phyloP scores from a whole-genome alignment of 768 basidiomycete species.

The Mycena haematopus region DNA sequence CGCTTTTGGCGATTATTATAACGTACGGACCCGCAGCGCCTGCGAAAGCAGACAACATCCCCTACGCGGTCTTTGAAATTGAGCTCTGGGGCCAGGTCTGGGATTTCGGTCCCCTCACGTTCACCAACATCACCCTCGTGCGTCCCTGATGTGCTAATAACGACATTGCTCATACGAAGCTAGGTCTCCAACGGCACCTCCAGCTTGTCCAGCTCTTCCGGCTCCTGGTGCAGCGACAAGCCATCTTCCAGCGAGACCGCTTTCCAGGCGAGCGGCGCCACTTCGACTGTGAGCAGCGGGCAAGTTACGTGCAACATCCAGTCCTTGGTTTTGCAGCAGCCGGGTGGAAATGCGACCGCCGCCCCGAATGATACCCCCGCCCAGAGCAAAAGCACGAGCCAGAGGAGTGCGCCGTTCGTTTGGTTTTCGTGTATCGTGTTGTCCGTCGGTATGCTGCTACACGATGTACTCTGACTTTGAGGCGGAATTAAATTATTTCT shows the following conservation, averaged over 20 bases:
- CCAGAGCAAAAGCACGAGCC: constrained; percentile 12
- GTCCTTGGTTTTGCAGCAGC: constrained; percentile 21
- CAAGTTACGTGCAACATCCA: constrained; percentile 21
- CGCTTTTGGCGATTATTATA: no score
- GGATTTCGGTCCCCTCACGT: constrained; percentile 22
- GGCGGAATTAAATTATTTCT: constrained; percentile 14
- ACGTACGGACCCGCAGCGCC: constrained; percentile 10
- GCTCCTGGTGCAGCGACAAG: constrained; percentile 18
- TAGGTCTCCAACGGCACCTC: constrained; percentile 20
- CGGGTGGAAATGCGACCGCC: constrained; percentile 3
- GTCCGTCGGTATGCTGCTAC: constrained; percentile 8
- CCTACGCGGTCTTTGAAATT: constrained; percentile 21
- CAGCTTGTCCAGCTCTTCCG: constrained; percentile 6
- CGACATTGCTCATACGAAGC: constrained; percentile 10
- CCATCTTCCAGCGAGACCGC: constrained; percentile 16
- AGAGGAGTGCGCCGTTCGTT: constrained; percentile 13
- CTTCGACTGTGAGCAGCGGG: constrained; percentile 8
- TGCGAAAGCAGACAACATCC: constrained; percentile 18
- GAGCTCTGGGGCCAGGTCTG: constrained; percentile 16
- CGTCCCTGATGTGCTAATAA: constrained; percentile 1
- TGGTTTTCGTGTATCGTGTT: constrained; percentile 13
- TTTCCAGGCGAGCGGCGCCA: constrained; percentile 20
- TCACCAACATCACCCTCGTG: constrained; percentile 18
- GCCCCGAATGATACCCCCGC: no score
- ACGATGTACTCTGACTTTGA: constrained; percentile 12